Conservation (phyloP, 768 basidiomycete species). For the Coprinellus micaceus region DNA sequence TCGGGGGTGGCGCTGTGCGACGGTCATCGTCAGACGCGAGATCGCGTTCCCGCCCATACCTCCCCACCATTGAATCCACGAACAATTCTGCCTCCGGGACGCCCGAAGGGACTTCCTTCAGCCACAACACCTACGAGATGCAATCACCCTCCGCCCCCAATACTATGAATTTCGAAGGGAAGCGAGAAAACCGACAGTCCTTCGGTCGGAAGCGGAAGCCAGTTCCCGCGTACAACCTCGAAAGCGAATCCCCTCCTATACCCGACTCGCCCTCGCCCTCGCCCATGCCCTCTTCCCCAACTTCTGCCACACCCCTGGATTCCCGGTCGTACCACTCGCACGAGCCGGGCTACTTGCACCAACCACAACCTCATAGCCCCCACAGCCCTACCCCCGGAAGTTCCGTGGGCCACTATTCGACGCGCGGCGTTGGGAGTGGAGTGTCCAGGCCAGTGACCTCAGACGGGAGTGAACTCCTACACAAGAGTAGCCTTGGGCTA, state of each 20-base stretch:
- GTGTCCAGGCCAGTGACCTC: conserved; percentile 7
- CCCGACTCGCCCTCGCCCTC: conserved; percentile 15
- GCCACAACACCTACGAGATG: conserved; percentile 9
- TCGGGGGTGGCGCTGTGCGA: conserved; percentile 13
- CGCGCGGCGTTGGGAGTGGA: conserved; percentile 14
- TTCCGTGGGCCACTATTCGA: conserved; percentile 23
- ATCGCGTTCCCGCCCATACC: conserved; percentile 20
- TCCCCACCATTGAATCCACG: conserved; percentile 6
- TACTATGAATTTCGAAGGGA: conserved; percentile 4
- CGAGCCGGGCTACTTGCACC: background rate
- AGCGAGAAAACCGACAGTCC: conserved; percentile 26
- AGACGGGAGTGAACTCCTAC: conserved; percentile 24
- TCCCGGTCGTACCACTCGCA: background rate
- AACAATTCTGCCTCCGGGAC: background rate
- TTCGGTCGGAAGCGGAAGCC: conserved; percentile 47
- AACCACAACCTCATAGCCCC: conserved; percentile 2
- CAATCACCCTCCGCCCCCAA: conserved; percentile 6
- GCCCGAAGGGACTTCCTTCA: conserved; percentile 6
- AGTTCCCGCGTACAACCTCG: conserved; percentile 49
- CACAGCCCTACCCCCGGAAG: background rate
- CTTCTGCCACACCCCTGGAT: conserved; percentile 4
- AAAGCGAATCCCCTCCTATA: conserved; percentile 11
- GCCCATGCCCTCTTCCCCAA: background rate
- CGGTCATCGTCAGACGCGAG: conserved; percentile 22
- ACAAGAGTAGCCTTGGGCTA: conserved; percentile 42